Conservation (phyloP, 2,329 filamentous ascomycete genomes). For the Venturia effusa region DNA sequence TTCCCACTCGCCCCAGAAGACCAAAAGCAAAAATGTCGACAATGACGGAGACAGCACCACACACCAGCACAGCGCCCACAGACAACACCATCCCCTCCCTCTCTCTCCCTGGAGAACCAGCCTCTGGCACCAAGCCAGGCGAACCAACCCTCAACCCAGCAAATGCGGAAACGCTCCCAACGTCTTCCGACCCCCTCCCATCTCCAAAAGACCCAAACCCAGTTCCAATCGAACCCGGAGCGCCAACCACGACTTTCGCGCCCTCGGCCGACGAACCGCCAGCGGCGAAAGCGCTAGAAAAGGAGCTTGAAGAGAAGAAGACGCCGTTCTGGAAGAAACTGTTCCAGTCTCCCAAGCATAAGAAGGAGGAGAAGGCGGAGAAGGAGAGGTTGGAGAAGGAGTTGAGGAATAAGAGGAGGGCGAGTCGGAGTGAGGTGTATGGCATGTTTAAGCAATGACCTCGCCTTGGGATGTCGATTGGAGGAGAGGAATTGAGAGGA, state of each 20-base stretch:
- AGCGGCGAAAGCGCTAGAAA: neutral
- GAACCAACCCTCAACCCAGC: neutral
- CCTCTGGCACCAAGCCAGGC: neutral
- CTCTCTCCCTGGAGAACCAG: neutral
- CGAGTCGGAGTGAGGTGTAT: neutral
- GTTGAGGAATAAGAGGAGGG: neutral
- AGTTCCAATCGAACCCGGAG: neutral
- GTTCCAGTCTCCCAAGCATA: neutral
- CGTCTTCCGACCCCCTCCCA: neutral
- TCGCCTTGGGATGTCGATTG: too few relatives aligned
- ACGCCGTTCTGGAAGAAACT: neutral
- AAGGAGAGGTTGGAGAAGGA: neutral
- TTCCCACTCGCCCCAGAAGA: neutral
- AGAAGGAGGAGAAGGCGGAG: neutral
- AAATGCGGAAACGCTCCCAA: neutral
- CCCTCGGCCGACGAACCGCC: neutral
- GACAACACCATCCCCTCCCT: neutral
- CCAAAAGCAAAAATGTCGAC: neutral
- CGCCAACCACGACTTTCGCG: neutral
- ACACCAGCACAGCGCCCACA: neutral
- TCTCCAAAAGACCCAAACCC: neutral
- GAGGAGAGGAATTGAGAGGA: too few relatives aligned
- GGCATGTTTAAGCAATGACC: neutral
- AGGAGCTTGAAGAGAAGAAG: neutral
- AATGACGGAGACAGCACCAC: neutral